Base-by-base conservation (phyloP, 257 asterid genomes). In the Solanum pimpinellifolium region DNA sequence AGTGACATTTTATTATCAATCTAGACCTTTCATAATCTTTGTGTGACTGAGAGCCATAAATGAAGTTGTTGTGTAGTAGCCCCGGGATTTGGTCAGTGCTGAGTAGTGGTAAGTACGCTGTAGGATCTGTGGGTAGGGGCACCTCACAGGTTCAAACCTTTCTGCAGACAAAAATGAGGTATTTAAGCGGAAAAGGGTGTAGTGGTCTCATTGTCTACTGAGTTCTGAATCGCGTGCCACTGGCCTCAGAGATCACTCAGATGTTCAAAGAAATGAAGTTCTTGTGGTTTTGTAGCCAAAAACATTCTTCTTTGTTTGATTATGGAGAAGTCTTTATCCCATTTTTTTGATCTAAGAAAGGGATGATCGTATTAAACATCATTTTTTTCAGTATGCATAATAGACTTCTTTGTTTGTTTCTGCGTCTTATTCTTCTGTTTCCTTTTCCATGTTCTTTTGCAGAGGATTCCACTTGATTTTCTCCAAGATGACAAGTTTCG, bases 391-490 rank as follows among this genome's bases (percentile, higher is more conserved):
- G 66, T 46, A 25, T 27, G 84, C 42, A 27, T 80, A 47, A 27
- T 46, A 16, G 2, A 27, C 11, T 47, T 78, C 66, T 84, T 41
- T 84, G 86, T 83, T 31, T 83, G 23, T 83, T 83, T 25, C 35
- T n/a, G 68, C 27, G 31, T 59, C 77, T 65, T 78, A 78, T 78
- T 78, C 66, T 39, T 65, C 44, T 84, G 7, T 84, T 83, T 37
- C 47, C 25, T 29, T 69, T 37, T 49, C 68, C 39, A 49, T 49
- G 29, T 80, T 80, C 85, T 86, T 72, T 31, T 70, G 23, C 35
- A 86, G 69, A 86, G 87, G 49, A 86, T 86, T 72, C 87, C 87
- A 27, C 87, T 86, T 47, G 83, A 86, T 73, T 86, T 86, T 86
- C 82, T 86, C 60, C 77, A 23, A 42, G 72, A 74, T 72, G 87